These are phyloP conservation scores for Wallacemonas sp. DNA, from an alignment of 208 protist species.

Conservation along the genomic window DNA sequence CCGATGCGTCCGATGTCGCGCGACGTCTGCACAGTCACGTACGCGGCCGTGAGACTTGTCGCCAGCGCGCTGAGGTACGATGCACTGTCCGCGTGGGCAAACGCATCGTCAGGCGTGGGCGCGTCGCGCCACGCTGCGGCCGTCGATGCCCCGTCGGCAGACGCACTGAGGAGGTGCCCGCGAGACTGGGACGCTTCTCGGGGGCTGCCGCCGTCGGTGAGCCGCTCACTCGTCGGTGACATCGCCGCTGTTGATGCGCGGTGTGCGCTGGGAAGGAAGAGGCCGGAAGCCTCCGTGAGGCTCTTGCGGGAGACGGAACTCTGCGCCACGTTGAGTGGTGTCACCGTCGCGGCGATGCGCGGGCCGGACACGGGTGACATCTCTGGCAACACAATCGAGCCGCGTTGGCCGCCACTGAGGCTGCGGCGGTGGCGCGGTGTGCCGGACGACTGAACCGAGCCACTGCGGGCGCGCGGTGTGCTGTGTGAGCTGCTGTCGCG, in stretches of 20 bases:
- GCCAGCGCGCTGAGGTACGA: constrained; percentile 25
- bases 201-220: neutral
- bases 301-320: neutral
- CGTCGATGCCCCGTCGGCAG: too few relatives aligned
- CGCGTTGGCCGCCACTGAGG: neutral
- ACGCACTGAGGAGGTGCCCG: too few relatives aligned
- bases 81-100: constrained; percentile 9
- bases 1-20: constrained; percentile 28
- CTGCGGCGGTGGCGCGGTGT: neutral
- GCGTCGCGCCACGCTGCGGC: neutral
- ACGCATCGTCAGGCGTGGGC: neutral
- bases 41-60: constrained; percentile 18
- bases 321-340: constrained; percentile 8
- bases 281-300: neutral
- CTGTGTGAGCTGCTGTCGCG: constrained; percentile 1
- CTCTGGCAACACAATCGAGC: neutral
- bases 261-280: neutral
- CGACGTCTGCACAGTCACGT: constrained; percentile 18
- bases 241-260: too few relatives aligned
- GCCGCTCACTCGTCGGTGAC: too few relatives aligned
- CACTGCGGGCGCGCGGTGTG: too few relatives aligned
- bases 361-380: neutral
- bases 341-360: constrained; percentile 1
- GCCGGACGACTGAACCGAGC: neutral
- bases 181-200: neutral